A percentile compares a stretch with the other conserved stretches of the same genome.
Evolutionary conservation across 2,329 filamentous ascomycete species (phyloP).

Genomic region (Arthrobotrys megalospora): DNA sequence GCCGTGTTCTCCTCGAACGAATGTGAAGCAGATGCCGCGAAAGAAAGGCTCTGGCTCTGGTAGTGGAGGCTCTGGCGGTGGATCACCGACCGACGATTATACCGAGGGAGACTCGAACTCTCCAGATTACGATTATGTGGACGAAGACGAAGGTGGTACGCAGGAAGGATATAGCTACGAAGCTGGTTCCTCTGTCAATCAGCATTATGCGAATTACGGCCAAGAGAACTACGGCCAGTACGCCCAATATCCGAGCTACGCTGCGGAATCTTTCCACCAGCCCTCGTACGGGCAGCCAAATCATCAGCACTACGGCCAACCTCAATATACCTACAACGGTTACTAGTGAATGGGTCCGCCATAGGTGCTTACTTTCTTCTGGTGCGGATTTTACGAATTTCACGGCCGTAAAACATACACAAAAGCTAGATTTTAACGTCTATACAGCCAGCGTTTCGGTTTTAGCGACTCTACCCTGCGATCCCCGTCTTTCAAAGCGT

Average conservation of each 20-base stretch:
- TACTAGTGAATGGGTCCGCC: conserved; percentile 1
- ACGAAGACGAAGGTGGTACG: conserved; percentile 12
- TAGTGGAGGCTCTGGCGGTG: conserved; percentile 11
- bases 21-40: conserved; percentile 41
- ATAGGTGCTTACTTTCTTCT: neutral
- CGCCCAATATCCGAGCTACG: conserved; percentile 17
- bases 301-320: conserved; percentile 19
- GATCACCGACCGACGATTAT: conserved; percentile 14
- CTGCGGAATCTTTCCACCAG: conserved; percentile 16
- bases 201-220: neutral
- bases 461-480: conserved; percentile 5
- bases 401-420: conserved; percentile 37
- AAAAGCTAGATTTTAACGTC: conserved; percentile 35
- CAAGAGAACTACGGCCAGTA: conserved; percentile 30
- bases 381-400: conserved; percentile 32
- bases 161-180: neutral
- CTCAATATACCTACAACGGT: conserved; percentile 18
- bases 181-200: neutral
- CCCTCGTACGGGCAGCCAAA: neutral
- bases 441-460: conserved; percentile 2
- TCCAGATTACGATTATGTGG: conserved; percentile 24
- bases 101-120: conserved; percentile 18
- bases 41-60: conserved; percentile 27
- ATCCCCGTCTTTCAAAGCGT: neutral
- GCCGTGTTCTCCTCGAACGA: conserved; percentile 31